phyloP scores from a whole-genome alignment of 352 stramenopile genomes.

The Phytophthora meadii region DNA sequence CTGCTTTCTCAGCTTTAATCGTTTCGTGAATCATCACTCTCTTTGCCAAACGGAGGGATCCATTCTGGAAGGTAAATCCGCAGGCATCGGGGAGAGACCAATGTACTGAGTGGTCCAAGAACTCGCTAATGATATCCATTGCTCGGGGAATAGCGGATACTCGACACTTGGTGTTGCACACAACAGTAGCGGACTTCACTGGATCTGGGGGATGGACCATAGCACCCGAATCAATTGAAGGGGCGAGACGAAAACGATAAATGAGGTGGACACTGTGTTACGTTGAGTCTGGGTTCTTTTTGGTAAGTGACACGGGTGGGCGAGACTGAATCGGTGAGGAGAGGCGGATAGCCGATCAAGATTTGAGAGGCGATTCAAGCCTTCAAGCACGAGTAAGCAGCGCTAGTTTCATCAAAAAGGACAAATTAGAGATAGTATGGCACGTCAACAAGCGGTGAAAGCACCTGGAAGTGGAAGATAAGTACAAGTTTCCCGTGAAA shows the following conservation, averaged over 20 bases:
- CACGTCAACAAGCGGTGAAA: constrained; percentile 31
- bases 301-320: constrained; percentile 25
- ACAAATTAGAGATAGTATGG: constrained; percentile 25
- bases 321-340: constrained; percentile 25
- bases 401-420: constrained; percentile 17
- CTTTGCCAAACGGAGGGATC: constrained; percentile 30
- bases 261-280: constrained; percentile 16
- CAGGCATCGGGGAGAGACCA: constrained; percentile 41
- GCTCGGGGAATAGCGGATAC: constrained; percentile 35
- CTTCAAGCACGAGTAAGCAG: not conserved
- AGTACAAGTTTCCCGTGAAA: not conserved
- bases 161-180: constrained; percentile 28
- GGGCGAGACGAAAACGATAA: constrained; percentile 24
- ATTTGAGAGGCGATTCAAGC: constrained; percentile 25
- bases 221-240: constrained; percentile 11
- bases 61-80: constrained; percentile 29
- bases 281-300: constrained; percentile 31
- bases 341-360: constrained; percentile 40
- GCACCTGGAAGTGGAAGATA: constrained; percentile 28
- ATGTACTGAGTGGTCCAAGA: constrained; percentile 36
- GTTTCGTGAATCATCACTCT: constrained; percentile 31
- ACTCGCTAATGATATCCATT: constrained; percentile 42
- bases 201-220: constrained; percentile 37
- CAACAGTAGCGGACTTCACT: constrained; percentile 24
- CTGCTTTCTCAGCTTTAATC: constrained; percentile 20